Conservation (phyloP, 1,284 basidiomycete genomes). For the Exsudoporus floridanus region DNA sequence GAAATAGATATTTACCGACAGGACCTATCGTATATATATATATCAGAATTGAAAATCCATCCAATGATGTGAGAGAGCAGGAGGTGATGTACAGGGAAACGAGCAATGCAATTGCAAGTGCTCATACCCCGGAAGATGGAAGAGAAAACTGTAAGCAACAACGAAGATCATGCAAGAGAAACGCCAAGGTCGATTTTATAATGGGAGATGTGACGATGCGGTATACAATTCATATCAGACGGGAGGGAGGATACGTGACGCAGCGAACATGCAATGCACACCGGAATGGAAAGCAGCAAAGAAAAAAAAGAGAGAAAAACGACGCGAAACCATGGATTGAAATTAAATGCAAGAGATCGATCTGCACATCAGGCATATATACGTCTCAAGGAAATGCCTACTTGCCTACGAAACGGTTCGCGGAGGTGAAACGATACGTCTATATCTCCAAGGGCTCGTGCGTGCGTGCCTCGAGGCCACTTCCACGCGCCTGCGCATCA, state of each 20-base stretch:
- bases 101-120: conserved; percentile 5
- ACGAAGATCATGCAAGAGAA: conserved; percentile 1
- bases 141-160: neutral
- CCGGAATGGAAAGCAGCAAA: conserved; percentile 2
- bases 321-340: conserved; percentile 8
- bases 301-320: neutral
- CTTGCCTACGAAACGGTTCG: conserved; percentile 15
- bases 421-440: conserved; percentile 10
- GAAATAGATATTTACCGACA: conserved; percentile 17
- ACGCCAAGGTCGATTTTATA: conserved; percentile 17
- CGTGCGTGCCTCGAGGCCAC: conserved; percentile 73
- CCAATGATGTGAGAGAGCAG: neutral
- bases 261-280: conserved; percentile 9
- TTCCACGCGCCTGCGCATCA: conserved; percentile 56
- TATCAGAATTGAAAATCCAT: conserved; percentile 16
- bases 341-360: conserved; percentile 23
- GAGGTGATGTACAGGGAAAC: neutral
- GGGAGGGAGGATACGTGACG: neutral
- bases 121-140: neutral
- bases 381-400: conserved; percentile 22
- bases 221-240: conserved; percentile 31
- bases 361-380: conserved; percentile 29
- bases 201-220: conserved; percentile 20
- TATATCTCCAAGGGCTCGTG: conserved; percentile 83
- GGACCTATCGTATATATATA: conserved; percentile 29